Base-by-base conservation (phyloP, 768 basidiomycete species). In the Boletus edulis region DNA sequence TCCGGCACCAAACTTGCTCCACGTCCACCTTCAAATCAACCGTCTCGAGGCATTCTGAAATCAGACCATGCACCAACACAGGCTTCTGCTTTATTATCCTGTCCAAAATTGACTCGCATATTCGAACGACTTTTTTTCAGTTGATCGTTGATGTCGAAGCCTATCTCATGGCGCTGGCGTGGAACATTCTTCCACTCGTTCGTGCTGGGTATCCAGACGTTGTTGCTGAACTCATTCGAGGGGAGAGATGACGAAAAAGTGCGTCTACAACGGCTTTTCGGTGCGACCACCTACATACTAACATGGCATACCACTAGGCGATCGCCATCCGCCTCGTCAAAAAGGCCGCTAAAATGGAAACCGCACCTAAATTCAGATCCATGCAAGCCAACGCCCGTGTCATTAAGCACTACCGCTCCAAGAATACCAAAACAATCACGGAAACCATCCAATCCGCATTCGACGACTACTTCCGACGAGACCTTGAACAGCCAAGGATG, bases 201-300 rank as follows among this genome's bases (percentile, higher is more conserved):
- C 81, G 89, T 37, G 84, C 83, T 3, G 94, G 92, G 0, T 75
- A 93, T 66, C 78, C 85, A 1, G 85, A 87, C 40, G 81, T 98
- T 20, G 20, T 20, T 10, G 94, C 98, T 32, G 89, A 90, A 66
- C 73, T 98, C 51, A 73, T 94, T 93, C 22, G 20, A 96, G 98
- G 69, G 93, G 90, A 83, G 80, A 65, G 92, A 93, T 69, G 97
- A 98, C 66, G 91, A 98, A 75, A 98, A 96, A 81, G 94, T 89
- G 61, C 43, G 68, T 17, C 22, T 45, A 12, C 39, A 14, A 9
- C 9, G 4, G n/a, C n/a, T n/a, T n/a, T n/a, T n/a, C n/a, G n/a
- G n/a, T n/a, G n/a, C n/a, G n/a, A n/a, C n/a, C n/a, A n/a, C n/a
- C n/a, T n/a, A n/a, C n/a, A n/a, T n/a, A n/a, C n/a, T n/a, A n/a